A percentile compares a stretch with the other conserved stretches of the same genome.
Conservation (phyloP, 371 early-diverging fungal species). For the Mortierella sp. region DNA sequence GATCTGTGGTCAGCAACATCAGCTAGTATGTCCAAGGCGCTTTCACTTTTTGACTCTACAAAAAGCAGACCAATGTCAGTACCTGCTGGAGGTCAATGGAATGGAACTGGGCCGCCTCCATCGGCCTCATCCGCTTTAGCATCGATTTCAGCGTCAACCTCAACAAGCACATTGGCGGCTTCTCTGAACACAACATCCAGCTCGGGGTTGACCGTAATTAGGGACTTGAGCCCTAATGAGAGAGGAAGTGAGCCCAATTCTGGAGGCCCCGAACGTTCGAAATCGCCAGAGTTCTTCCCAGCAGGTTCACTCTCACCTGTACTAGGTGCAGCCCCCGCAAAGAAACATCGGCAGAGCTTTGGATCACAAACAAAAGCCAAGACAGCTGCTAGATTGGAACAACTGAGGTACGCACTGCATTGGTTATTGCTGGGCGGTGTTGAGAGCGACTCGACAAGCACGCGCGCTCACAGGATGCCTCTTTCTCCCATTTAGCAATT, state of each 20-base stretch:
- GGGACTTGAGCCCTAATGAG: conserved; percentile 15
- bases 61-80: conserved; percentile 21
- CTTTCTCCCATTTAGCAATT: conserved; percentile 57
- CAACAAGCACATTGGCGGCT: conserved; percentile 15
- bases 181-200: conserved; percentile 2
- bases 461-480: too few species aligned
- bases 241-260: conserved; percentile 1
- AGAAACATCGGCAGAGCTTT: conserved; percentile 35
- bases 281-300: conserved; percentile 35
- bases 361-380: conserved; percentile 47
- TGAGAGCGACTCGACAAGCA: too few species aligned
- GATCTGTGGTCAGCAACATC: conserved; percentile 53
- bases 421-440: too few species aligned
- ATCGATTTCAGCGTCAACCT: conserved; percentile 31
- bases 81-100: conserved; percentile 4
- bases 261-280: conserved; percentile 17
- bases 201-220: conserved; percentile 9
- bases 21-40: conserved; percentile 51
- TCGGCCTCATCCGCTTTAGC: conserved; percentile 29
- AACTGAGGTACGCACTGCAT: conserved; percentile 31
- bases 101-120: conserved; percentile 1
- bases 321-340: conserved; percentile 31
- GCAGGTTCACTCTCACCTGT: conserved; percentile 43
- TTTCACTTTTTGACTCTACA: conserved; percentile 39
- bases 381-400: conserved; percentile 37